Evolutionary conservation across 2,329 filamentous ascomycete genomes (phyloP), one percentile per base, ranked within the genome.

Genomic region (Fonsecaea erecta): DNA sequence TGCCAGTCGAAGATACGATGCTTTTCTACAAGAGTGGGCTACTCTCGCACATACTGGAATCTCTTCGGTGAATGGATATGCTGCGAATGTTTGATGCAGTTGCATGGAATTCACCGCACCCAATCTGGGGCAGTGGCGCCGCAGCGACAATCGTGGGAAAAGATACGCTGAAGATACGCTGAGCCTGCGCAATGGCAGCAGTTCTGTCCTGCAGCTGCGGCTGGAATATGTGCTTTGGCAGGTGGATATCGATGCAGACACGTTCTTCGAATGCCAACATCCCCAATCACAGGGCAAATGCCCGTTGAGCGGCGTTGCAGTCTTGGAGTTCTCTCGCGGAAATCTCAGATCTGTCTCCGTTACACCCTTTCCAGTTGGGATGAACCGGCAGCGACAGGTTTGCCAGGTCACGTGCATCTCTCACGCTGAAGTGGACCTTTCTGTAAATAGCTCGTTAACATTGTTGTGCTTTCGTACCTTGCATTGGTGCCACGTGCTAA

Each of bases 401-500:
- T 26, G 21, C 21, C 43, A 24, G 18, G 21, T 48, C 43, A 48
- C 43, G 43, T 48, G 43, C 18, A 12, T 4, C 18, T 24, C 43
- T 14, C 6, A 24, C 26, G 18, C 26, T 12, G 18, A 48, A 24
- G 43, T 48, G 43, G 43, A 48, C 43, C 43, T 24, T 30, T 48
- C 26, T 60, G 28, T 53, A 52, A 34, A 24, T 32, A 53, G 52
- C 52, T 53, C 30, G 26, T 53, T 30, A 34, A 53, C n/a, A 34
- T 53, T 53, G 26, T 18, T 53, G 26, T n/a, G 14, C 34, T 34
- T 32, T 26, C 12, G 53, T 56, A 56, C 30, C 53, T 26, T 40
- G 24, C 40, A 35, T 46, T 35, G 43, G 43, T 24, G 26, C 26
- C 26, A 52, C n/a, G 43, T 24, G 48, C 52, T 64, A 40, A 62